Percentiles rank a stretch among this genome's conserved stretches.
These are phyloP conservation scores for Porogramme epimiltina DNA, from an alignment of 1,284 basidiomycete genomes.

Conservation along the genomic window DNA sequence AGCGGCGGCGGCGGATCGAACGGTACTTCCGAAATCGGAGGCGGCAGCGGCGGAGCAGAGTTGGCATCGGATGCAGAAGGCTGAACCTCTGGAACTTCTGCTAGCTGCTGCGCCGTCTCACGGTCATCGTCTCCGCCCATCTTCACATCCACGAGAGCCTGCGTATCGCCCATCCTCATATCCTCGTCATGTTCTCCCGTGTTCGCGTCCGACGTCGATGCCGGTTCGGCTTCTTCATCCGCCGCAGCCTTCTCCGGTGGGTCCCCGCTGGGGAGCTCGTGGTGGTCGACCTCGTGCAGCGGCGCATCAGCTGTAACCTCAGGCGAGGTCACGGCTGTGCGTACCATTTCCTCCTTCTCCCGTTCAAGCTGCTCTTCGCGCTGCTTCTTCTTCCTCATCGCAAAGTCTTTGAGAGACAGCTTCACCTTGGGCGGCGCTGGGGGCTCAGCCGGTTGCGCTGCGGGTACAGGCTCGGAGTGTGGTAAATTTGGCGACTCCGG, in stretches of 20 bases:
- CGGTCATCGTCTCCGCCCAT: too few relatives aligned
- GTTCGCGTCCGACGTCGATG: too few relatives aligned
- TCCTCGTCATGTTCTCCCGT: too few relatives aligned
- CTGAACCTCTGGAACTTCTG: too few relatives aligned
- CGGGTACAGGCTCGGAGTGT: too few relatives aligned
- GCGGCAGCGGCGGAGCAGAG: too few relatives aligned
- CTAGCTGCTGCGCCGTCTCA: too few relatives aligned
- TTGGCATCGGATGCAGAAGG: too few relatives aligned
- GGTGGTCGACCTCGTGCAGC: background rate
- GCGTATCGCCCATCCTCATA: too few relatives aligned
- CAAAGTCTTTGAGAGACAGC: constrained; percentile 39
- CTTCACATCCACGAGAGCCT: background rate
- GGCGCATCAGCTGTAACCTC: background rate
- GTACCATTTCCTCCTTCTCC: constrained; percentile 10
- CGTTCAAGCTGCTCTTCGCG: constrained; percentile 29
- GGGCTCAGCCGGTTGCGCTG: constrained; percentile 14
- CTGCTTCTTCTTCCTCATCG: constrained; percentile 38
- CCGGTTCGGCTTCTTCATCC: background rate
- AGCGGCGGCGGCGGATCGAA: too few relatives aligned
- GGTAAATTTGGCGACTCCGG: too few relatives aligned
- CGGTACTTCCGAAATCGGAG: too few relatives aligned
- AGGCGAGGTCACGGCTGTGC: background rate
- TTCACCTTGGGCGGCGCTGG: constrained; percentile 36
- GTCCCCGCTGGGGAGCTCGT: background rate
- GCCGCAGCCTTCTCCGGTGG: background rate